Evolutionary conservation across 176 grass and related monocot species (phyloP).

Genomic region (Secale cereale): DNA sequence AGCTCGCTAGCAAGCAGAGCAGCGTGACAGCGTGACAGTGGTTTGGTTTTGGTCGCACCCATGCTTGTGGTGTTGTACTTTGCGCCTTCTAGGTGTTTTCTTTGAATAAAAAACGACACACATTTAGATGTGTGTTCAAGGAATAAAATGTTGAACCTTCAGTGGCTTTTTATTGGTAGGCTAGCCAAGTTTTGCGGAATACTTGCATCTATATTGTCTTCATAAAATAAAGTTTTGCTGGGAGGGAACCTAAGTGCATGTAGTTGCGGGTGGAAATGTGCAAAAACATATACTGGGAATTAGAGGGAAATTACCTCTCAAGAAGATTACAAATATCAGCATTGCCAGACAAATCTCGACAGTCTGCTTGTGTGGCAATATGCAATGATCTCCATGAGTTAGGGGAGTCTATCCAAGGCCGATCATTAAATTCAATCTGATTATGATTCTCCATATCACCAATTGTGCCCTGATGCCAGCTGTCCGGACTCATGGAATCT

Average conservation of each 20-base stretch:
- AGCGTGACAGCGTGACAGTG: too few species aligned
- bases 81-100: not conserved
- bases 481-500: constrained; percentile 63
- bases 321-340: constrained; percentile 82
- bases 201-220: not conserved
- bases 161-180: not conserved
- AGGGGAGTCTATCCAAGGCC: constrained; percentile 74
- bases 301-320: constrained; percentile 53
- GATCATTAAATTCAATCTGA: constrained; percentile 39
- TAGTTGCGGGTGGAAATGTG: constrained; percentile 9
- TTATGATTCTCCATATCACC: constrained; percentile 55
- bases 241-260: constrained; percentile 1
- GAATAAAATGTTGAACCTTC: too few species aligned
- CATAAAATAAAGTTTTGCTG: not conserved
- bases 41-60: not conserved
- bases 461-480: constrained; percentile 48
- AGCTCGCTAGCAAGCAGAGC: too few species aligned
- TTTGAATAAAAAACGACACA: not conserved
- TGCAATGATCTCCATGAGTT: constrained; percentile 75
- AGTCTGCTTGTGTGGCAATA: constrained; percentile 36
- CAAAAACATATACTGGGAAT: constrained; percentile 2
- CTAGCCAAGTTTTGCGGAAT: not conserved
- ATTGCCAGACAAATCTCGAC: constrained; percentile 54
- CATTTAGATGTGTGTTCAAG: too few species aligned
- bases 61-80: not conserved